phyloP scores from a whole-genome alignment of 2,329 filamentous ascomycete genomes.

The Byssochlamys sp. region DNA sequence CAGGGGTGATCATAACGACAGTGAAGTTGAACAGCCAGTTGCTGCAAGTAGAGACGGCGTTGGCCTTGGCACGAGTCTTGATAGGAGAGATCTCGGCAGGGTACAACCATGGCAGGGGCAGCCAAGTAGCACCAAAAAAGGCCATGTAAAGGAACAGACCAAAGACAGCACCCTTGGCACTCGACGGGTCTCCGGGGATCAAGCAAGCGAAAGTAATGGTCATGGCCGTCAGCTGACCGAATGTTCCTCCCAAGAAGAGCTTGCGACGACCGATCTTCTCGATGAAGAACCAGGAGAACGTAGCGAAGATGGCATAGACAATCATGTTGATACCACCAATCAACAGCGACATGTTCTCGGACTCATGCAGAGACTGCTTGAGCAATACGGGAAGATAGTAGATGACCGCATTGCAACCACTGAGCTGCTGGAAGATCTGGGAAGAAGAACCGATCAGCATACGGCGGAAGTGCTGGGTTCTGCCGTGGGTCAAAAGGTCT shows the following conservation, averaged over 20 bases:
- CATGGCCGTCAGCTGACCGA: conserved; percentile 32
- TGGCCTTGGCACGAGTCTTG: conserved; percentile 61
- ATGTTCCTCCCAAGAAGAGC: conserved; percentile 30
- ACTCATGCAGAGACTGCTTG: conserved; percentile 26
- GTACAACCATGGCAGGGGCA: conserved; percentile 54
- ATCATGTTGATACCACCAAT: conserved; percentile 40
- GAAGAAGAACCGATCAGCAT: conserved; percentile 15
- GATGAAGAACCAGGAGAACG: conserved; percentile 31
- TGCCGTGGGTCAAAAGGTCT: conserved; percentile 16
- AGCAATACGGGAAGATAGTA: conserved; percentile 37
- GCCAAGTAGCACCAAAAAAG: conserved; percentile 54
- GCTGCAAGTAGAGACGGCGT: conserved; percentile 49
- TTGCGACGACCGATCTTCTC: conserved; percentile 39
- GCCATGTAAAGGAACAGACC: conserved; percentile 62
- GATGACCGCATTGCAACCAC: conserved; percentile 35
- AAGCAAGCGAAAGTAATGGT: conserved; percentile 32
- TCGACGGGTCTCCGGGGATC: conserved; percentile 18
- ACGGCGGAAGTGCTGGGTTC: conserved; percentile 16
- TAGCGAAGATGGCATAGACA: conserved; percentile 15
- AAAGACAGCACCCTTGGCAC: conserved; percentile 38
- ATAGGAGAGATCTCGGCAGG: conserved; percentile 66
- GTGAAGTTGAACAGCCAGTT: conserved; percentile 52
- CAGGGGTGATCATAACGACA: conserved; percentile 42
- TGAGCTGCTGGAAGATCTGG: conserved; percentile 32
- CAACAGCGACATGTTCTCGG: conserved; percentile 30